Evolutionary conservation across 1,139 yeast genomes (phyloP).

Genomic region (Entelexis paramagnoliae): DNA sequence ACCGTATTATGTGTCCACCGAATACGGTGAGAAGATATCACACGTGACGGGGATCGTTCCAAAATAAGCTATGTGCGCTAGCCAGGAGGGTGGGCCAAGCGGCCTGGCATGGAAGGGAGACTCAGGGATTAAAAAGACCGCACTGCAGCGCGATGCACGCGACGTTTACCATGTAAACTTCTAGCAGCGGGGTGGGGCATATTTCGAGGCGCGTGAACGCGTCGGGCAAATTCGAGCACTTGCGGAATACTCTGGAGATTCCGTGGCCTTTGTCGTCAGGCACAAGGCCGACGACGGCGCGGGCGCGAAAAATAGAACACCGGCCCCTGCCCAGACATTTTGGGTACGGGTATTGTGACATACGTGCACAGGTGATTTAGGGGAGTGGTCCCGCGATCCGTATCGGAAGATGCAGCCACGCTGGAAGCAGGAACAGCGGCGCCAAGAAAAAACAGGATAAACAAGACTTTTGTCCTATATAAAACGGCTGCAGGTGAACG

Average conservation of each 20-base stretch:
- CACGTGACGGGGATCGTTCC: neutral
- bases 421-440: too few relatives aligned
- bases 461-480: too few relatives aligned
- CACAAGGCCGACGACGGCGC: neutral
- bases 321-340: neutral
- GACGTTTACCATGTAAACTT: too few relatives aligned
- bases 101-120: conserved; percentile 4
- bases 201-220: too few relatives aligned
- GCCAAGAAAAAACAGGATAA: too few relatives aligned
- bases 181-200: too few relatives aligned
- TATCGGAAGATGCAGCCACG: neutral
- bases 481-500: too few relatives aligned
- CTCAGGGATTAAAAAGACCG: neutral
- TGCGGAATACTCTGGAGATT: too few relatives aligned
- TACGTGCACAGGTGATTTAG: neutral
- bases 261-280: too few relatives aligned
- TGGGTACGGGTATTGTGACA: neutral
- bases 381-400: neutral
- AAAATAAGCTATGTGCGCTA: neutral
- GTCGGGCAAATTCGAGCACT: too few relatives aligned
- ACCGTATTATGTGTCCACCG: neutral
- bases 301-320: neutral
- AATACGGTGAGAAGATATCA: neutral
- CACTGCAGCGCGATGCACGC: neutral
- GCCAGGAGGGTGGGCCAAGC: neutral